Evolutionary conservation across 345 rosid genomes (phyloP).

Genomic region (Aquilaria yunnanensis): DNA sequence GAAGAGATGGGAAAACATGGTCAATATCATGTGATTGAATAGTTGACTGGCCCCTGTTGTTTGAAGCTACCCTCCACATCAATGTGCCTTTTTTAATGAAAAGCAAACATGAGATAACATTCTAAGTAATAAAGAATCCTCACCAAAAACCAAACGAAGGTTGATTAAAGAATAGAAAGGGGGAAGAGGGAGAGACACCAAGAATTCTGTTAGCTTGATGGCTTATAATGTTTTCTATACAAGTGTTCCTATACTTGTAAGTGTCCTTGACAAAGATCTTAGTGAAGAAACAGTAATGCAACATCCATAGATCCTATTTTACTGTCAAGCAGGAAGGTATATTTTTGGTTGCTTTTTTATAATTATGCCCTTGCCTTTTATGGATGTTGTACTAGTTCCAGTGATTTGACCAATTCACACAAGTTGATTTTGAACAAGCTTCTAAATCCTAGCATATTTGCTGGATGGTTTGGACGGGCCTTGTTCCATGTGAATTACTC

Average conservation of each 20-base stretch:
- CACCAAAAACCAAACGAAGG: no score
- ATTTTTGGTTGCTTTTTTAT: neutral
- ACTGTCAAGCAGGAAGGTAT: constrained; percentile 99
- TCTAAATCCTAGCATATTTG: constrained; percentile 97
- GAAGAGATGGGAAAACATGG: no score
- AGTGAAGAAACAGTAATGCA: constrained; percentile 89
- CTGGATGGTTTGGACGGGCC: constrained; percentile 99
- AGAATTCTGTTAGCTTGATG: constrained; percentile 99
- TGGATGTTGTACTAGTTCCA: neutral
- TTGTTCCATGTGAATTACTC: constrained; percentile 72
- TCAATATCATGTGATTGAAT: no score
- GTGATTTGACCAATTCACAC: constrained; percentile 8
- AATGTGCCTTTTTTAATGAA: no score
- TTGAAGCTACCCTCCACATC: no score
- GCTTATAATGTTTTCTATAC: constrained; percentile 97
- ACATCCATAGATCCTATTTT: constrained; percentile 95
- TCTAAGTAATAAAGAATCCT: no score
- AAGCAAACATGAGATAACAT: no score
- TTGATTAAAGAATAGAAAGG: no score
- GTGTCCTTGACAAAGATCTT: constrained; percentile 96
- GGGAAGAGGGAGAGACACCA: no score
- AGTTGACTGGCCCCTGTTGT: no score
- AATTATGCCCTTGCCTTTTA: no score
- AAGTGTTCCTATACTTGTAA: constrained; percentile 85
- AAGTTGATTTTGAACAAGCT: constrained; percentile 50